Evolutionary conservation across 257 asterid genomes (phyloP), one percentile per base, ranked within the genome.

Genomic region (Lantana camara): DNA sequence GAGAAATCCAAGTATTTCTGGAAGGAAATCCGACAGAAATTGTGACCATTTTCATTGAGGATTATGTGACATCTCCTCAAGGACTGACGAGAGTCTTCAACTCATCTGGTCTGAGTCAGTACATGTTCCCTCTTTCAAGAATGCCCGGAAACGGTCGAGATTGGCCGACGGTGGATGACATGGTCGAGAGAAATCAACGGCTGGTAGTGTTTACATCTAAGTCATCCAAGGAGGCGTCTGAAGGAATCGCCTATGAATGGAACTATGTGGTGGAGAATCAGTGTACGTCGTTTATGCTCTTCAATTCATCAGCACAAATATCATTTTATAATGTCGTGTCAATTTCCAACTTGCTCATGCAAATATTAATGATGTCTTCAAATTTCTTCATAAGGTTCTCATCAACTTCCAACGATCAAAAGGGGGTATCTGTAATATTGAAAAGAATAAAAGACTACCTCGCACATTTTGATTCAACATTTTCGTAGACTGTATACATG

Each of bases 161-260:
- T 72, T 91, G 98, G 98, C 98, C 97, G 16, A 80, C 86, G 0
- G 89, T 91, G 55, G 93, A 89, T 77, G 90, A 83, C 65, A 89
- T 91, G 98, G 84, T 78, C 60, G 40, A 29, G 68, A 70, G 71
- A 73, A 91, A 91, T 70, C 92, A 89, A 53, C 90, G 96, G 7
- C 75, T 91, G 47, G 79, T 91, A 3, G 90, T 91, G 66, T 91
- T 91, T 59, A 77, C 98, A 14, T 91, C 98, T 53, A 65, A 62
- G 53, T 51, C 78, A 9, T 56, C 89, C 17, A 91, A 89, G 73
- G 96, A 91, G 73, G 85, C 77, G 7, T 73, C 95, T 0, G 96
- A 91, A 32, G 81, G 85, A 40, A 73, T 91, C 30, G 98, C 98
- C 14, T 91, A 80, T 21, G 86, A 84, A 66, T 89, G 98, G 98